A percentile compares a stretch with the other conserved stretches of the same genome.
Conservation (phyloP, 352 stramenopile species). For the Phytophthora crassamura region DNA sequence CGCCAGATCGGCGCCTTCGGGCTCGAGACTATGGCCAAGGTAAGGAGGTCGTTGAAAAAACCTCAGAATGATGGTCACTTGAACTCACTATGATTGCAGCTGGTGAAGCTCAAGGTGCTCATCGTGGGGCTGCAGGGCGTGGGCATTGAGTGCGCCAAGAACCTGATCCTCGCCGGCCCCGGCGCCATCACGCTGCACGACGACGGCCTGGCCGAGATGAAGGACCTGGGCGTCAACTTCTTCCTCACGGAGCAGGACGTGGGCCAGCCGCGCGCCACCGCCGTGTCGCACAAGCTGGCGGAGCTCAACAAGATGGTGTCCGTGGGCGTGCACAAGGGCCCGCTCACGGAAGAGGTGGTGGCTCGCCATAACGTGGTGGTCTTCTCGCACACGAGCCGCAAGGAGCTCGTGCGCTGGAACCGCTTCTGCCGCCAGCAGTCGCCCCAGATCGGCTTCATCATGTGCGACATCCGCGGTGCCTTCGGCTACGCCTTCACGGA, state of each 20-base stretch:
- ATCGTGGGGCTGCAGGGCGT: constrained; percentile 88
- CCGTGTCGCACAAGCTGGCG: constrained; percentile 81
- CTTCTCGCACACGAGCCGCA: constrained; percentile 77
- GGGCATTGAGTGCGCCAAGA: constrained; percentile 93
- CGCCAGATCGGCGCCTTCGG: constrained; percentile 93
- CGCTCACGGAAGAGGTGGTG: constrained; percentile 69
- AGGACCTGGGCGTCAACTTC: constrained; percentile 94
- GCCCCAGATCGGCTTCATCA: constrained; percentile 83
- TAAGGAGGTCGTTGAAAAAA: constrained; percentile 17
- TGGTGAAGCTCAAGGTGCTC: constrained; percentile 86
- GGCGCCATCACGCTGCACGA: constrained; percentile 89
- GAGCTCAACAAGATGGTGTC: constrained; percentile 94
- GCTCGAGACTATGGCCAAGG: constrained; percentile 93
- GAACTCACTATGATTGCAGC: constrained; percentile 32
- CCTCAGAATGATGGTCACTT: constrained; percentile 31
- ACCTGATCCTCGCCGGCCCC: constrained; percentile 92
- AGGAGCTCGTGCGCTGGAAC: constrained; percentile 91
- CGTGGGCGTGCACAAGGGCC: constrained; percentile 75
- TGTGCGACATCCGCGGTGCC: constrained; percentile 77
- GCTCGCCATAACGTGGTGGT: constrained; percentile 89
- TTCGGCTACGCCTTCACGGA: constrained; percentile 87
- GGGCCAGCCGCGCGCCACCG: constrained; percentile 63
- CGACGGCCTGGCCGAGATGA: constrained; percentile 73
- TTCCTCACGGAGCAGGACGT: constrained; percentile 90
- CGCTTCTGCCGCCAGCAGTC: constrained; percentile 85